phyloP scores from a whole-genome alignment of 108 stramenopile species.

The Chaetoceros tenuissimus region DNA sequence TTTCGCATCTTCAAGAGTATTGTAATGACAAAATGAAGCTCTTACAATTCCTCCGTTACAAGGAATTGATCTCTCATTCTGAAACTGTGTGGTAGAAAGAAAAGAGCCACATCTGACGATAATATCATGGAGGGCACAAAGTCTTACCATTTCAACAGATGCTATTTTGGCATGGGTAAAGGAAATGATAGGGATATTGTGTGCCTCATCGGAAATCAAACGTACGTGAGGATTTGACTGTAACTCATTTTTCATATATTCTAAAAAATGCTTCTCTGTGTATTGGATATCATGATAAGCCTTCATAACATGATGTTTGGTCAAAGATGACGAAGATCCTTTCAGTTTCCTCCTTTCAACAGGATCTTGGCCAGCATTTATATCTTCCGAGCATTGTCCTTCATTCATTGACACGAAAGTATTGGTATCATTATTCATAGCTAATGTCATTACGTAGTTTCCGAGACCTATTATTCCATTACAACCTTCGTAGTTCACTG shows the following conservation, averaged over 20 bases:
- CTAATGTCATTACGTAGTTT: slow-evolving; percentile 33
- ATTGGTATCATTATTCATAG: too few relatives aligned
- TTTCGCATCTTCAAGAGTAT: slow-evolving; percentile 49
- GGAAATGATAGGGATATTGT: slow-evolving; percentile 42
- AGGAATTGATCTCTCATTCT: slow-evolving; percentile 21
- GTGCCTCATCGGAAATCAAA: not conserved
- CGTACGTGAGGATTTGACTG: not conserved
- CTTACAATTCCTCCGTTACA: slow-evolving; percentile 45
- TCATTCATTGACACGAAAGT: not conserved
- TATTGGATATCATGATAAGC: not conserved
- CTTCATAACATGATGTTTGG: not conserved
- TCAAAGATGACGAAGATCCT: not conserved
- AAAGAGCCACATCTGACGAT: slow-evolving; percentile 56
- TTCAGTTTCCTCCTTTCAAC: not conserved
- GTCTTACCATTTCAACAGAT: slow-evolving; percentile 33
- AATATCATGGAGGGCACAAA: slow-evolving; percentile 38
- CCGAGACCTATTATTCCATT: slow-evolving; percentile 52
- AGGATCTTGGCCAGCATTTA: not conserved
- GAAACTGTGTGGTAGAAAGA: slow-evolving; percentile 40
- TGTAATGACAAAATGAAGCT: slow-evolving; percentile 76
- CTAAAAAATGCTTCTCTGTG: not conserved
- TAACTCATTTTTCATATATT: not conserved
- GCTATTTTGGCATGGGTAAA: slow-evolving; percentile 43
- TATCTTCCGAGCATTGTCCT: not conserved
- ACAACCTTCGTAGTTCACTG: slow-evolving; percentile 76